phyloP scores from a whole-genome alignment of 1,139 yeast species.

The Sugiyamaella grinbergsii region DNA sequence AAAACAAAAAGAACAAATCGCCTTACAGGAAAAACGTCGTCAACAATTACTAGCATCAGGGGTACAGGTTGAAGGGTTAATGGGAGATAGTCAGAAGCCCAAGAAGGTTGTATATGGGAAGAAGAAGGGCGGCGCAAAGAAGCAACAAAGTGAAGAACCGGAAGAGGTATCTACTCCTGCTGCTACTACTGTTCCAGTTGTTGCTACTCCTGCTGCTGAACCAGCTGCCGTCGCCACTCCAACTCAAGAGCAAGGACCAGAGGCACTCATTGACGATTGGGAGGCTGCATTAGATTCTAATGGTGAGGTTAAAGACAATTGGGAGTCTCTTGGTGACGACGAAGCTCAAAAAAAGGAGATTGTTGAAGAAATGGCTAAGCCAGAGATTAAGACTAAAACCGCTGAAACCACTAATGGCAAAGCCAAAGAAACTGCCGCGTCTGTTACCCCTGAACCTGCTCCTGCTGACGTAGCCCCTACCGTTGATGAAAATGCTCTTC shows the following conservation, averaged over 20 bases:
- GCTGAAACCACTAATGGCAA: conserved; percentile 34
- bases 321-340: conserved; percentile 40
- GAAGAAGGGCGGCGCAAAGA: conserved; percentile 56
- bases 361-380: conserved; percentile 22
- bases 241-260: conserved; percentile 38
- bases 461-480: conserved; percentile 28
- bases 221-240: conserved; percentile 25
- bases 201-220: conserved; percentile 42
- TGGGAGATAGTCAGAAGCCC: conserved; percentile 52
- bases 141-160: conserved; percentile 34
- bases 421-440: conserved; percentile 27
- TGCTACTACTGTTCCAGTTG: conserved; percentile 47
- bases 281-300: conserved; percentile 44
- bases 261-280: conserved; percentile 44
- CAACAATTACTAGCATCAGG: conserved; percentile 78
- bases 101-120: conserved; percentile 76
- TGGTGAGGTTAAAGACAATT: conserved; percentile 42
- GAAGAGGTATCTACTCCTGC: conserved; percentile 32
- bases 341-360: conserved; percentile 35
- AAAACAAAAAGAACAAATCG: conserved; percentile 93
- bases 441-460: conserved; percentile 32
- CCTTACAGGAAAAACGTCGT: conserved; percentile 83
- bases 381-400: conserved; percentile 27
- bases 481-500: conserved; percentile 33
- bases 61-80: conserved; percentile 73